Conservation (phyloP, 805 yeast species). For the Pichia cabralensis region DNA sequence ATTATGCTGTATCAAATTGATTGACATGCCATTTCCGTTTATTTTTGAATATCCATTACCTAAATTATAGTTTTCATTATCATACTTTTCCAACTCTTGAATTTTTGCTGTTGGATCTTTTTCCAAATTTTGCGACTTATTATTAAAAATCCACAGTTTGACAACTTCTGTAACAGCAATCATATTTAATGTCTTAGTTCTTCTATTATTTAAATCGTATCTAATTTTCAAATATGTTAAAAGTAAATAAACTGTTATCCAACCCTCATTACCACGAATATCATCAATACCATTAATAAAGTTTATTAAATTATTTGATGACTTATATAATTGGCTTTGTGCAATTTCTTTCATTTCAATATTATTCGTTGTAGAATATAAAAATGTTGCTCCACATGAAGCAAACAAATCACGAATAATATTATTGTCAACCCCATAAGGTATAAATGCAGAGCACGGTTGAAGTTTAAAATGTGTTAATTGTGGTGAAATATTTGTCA, state of each 20-base stretch:
- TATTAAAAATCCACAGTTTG: slow-evolving; percentile 18
- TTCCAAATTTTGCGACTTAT: no score
- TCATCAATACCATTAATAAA: no score
- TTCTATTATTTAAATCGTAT: slow-evolving; percentile 20
- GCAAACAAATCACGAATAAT: slow-evolving; percentile 26
- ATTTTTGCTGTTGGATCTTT: no score
- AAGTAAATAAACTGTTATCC: slow-evolving; percentile 33
- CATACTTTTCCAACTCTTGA: no score
- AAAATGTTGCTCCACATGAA: slow-evolving; percentile 33
- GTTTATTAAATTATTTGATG: no score
- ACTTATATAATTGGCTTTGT: slow-evolving; percentile 15
- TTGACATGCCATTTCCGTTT: no score
- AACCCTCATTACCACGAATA: slow-evolving; percentile 26
- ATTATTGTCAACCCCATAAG: slow-evolving; percentile 24
- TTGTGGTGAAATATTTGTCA: slow-evolving; percentile 33
- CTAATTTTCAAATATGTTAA: slow-evolving; percentile 31
- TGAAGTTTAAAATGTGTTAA: slow-evolving; percentile 31
- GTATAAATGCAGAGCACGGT: slow-evolving; percentile 32
- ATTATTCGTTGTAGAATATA: slow-evolving; percentile 18
- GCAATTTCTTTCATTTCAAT: slow-evolving; percentile 18
- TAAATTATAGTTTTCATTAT: no score
- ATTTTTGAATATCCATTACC: no score
- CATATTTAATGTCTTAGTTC: slow-evolving; percentile 26
- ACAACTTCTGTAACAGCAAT: slow-evolving; percentile 29
- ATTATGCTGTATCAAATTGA: no score